phyloP scores from a whole-genome alignment of 2,329 filamentous ascomycete genomes.

The Cryphonectria radicalis region DNA sequence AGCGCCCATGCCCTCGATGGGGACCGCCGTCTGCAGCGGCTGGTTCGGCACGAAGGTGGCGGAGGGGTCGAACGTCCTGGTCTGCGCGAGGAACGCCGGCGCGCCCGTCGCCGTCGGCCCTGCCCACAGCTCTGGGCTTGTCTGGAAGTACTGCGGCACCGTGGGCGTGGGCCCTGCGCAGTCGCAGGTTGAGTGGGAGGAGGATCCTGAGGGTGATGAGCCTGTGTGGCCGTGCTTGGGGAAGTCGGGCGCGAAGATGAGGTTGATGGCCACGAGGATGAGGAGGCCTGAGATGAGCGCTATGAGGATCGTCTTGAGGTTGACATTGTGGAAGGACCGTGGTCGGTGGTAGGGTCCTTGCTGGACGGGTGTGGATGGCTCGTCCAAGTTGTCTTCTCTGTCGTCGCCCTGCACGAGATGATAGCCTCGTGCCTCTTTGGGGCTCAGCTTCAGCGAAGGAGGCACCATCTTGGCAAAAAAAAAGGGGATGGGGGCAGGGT shows the following conservation, averaged over 20 bases:
- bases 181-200: slow-evolving; percentile 11
- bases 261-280: slow-evolving; percentile 33
- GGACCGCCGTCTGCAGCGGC: slow-evolving; percentile 72
- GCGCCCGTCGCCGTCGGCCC: slow-evolving; percentile 73
- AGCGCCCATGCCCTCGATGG: slow-evolving; percentile 62
- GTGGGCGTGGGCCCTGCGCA: slow-evolving; percentile 35
- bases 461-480: slow-evolving; percentile 20
- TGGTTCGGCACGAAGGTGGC: slow-evolving; percentile 69
- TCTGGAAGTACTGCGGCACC: slow-evolving; percentile 68
- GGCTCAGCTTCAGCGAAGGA: slow-evolving; percentile 24
- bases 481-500: background rate
- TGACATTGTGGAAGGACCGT: slow-evolving; percentile 23
- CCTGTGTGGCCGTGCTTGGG: slow-evolving; percentile 19
- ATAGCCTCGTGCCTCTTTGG: slow-evolving; percentile 29
- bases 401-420: slow-evolving; percentile 28
- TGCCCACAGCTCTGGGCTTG: slow-evolving; percentile 60
- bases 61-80: slow-evolving; percentile 67
- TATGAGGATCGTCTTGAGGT: slow-evolving; percentile 30
- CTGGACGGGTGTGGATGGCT: slow-evolving; percentile 15
- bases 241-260: slow-evolving; percentile 31
- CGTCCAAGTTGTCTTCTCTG: slow-evolving; percentile 23
- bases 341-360: slow-evolving; percentile 24
- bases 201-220: slow-evolving; percentile 1
- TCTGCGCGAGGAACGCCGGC: slow-evolving; percentile 73
- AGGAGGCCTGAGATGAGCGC: slow-evolving; percentile 32